phyloP scores from a whole-genome alignment of 2,329 filamentous ascomycete genomes.

The Alternaria tenuissima region DNA sequence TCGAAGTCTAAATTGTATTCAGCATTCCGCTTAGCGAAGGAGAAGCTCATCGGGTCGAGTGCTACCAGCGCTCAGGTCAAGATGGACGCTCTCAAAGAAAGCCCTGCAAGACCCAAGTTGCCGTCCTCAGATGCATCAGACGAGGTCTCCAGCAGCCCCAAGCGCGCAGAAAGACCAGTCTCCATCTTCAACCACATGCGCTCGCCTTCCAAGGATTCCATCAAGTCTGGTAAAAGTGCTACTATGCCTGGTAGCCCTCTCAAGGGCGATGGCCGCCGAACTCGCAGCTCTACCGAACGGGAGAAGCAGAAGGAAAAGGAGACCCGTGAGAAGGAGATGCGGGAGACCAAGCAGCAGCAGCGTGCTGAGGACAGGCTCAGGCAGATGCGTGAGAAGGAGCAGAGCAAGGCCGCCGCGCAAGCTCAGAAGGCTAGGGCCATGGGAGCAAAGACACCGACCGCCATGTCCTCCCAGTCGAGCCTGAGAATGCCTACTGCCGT shows the following conservation, averaged over 20 bases:
- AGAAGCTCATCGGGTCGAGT: constrained; percentile 80
- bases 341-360: constrained; percentile 67
- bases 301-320: constrained; percentile 68
- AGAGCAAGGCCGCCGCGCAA: constrained; percentile 67
- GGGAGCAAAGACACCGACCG: constrained; percentile 60
- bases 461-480: constrained; percentile 47
- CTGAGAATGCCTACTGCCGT: constrained; percentile 30
- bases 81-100: constrained; percentile 59
- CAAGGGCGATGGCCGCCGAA: constrained; percentile 57
- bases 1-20: constrained; percentile 94
- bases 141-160: constrained; percentile 46
- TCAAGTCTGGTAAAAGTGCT: constrained; percentile 39
- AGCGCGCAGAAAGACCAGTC: constrained; percentile 40
- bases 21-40: constrained; percentile 86
- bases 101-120: constrained; percentile 37
- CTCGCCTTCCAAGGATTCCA: constrained; percentile 47
- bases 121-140: constrained; percentile 40
- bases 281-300: constrained; percentile 67
- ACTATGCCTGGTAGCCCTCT: constrained; percentile 39
- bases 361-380: constrained; percentile 70
- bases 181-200: constrained; percentile 48
- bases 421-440: constrained; percentile 51
- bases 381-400: constrained; percentile 73
- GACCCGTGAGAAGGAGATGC: constrained; percentile 64
- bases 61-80: constrained; percentile 66